These are phyloP conservation scores for Peterozyma toletana DNA, from an alignment of 805 yeast genomes.

Conservation along the genomic window DNA sequence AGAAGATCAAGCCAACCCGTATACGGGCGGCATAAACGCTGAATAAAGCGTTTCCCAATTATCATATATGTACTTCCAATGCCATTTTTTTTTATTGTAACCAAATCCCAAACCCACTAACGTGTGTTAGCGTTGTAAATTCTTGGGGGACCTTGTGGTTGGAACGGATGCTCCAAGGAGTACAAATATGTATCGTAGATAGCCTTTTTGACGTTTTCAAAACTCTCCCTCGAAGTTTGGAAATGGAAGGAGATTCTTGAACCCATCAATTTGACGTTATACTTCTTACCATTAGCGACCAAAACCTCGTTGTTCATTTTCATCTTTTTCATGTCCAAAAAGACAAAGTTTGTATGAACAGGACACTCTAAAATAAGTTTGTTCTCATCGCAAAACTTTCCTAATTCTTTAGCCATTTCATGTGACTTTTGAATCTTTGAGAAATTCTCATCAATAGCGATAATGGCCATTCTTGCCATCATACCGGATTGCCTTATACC, in stretches of 20 bases:
- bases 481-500: conserved; percentile 88
- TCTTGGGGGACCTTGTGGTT: conserved; percentile 34
- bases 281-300: conserved; percentile 45
- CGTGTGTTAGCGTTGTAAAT: conserved; percentile 17
- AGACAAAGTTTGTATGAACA: conserved; percentile 78
- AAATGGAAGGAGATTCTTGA: conserved; percentile 78
- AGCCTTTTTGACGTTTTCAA: conserved; percentile 51
- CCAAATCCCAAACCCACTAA: conserved; percentile 3
- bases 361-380: conserved; percentile 66
- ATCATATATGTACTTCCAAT: too few species aligned
- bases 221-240: conserved; percentile 48
- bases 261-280: conserved; percentile 60
- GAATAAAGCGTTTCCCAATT: background rate
- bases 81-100: background rate
- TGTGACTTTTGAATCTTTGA: conserved; percentile 45
- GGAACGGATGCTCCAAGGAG: conserved; percentile 46
- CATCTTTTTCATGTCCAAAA: conserved; percentile 49
- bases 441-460: conserved; percentile 71
- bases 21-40: background rate
- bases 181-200: conserved; percentile 49
- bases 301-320: conserved; percentile 51
- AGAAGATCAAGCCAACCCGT: background rate
- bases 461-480: conserved; percentile 72
- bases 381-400: conserved; percentile 39
- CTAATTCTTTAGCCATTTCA: conserved; percentile 42